Evolutionary conservation across 768 basidiomycete species (phyloP), one percentile per base, ranked within the genome.

Genomic region (Auriscalpium vulgare): DNA sequence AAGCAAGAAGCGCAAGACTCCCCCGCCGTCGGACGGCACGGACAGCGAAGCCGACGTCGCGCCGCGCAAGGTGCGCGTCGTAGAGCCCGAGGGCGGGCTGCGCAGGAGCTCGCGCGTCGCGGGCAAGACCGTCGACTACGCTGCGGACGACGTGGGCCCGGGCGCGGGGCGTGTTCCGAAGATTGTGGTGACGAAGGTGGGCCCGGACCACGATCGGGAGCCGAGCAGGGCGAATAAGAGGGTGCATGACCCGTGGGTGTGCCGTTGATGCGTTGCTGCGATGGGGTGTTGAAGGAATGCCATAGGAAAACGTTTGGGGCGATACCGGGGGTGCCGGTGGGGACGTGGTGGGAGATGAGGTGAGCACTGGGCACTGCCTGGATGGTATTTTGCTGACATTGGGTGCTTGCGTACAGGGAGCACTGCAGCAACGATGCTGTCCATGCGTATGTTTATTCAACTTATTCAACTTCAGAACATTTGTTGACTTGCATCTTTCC

Each of bases 331-430:
- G 69, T 95, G 17, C 75, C 77, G 23, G 82, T 93, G 14, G 92
- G 91, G 2, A 84, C 84, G 23, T 90, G 88, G 85, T 97, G 91
- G 91, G 78, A 81, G 54, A 80, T 76, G 6, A 75, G 91, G 73
- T 76, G 71, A 55, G 81, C 63, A 10, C 60, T 2, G 19, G 47
- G 16, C 8, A 16, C 13, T 48, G 3, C 8, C 34, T 43, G 4
- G 17, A 7, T 17, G 59, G 37, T 45, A 19, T 1, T 36, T 17
- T 43, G 16, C 23, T 56, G 46, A 52, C 46, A 51, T n/a, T 54
- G 36, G 37, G 44, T 4, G 16, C 10, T 21, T 21, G 21, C 21
- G 21, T 1, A 13, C 43, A 81, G 82, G 53, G 73, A 77, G 53
- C 76, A 74, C 45, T 94, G 91, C 61, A 89, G 88, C 50, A 71